Evolutionary conservation across 2,329 filamentous ascomycete species (phyloP), one percentile per base, ranked within the genome.

Genomic region (Calonectria honghensis): DNA sequence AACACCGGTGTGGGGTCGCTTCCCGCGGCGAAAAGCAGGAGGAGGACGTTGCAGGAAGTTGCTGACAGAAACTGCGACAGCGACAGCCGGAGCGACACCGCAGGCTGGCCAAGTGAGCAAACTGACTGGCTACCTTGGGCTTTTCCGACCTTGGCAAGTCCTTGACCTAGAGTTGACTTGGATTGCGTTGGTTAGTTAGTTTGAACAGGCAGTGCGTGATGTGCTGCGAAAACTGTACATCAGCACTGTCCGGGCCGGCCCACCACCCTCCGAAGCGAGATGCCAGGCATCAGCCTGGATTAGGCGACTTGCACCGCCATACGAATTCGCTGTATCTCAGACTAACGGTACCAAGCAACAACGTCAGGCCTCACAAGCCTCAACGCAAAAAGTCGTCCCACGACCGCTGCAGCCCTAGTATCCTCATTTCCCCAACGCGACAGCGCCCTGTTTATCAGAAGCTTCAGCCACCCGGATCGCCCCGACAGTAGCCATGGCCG

Each of bases 401-500:
- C 48, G 68, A 67, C 59, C 66, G 29, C 63, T 72, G 41, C 72
- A 57, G 45, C 71, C 32, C 68, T 45, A 5, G 64, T 63, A 37
- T 57, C n/a, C 45, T 63, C 66, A 63, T 63, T 54, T 72, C 57
- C 73, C 64, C 73, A 70, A 71, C 63, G 41, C 59, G 51, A 67
- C 64, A 66, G 51, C 52, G 37, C 73, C 72, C 70, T 35, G 64
- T 75, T 70, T 71, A 48, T 16, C 64, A 52, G 65, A 74, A 59
- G 32, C 54, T 59, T 67, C 65, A 74, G 65, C 75, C 74, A 73
- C 54, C 37, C 16, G 59, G 61, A 48, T 65, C 73, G 59, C 72
- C 65, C 68, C 72, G 70, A 73, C 41, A 24, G 59, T 75, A 68
- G 78, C 78, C 77, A 96, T 96, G 94, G 93, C 89, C 35, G 91